Percentiles rank a stretch among this genome's conserved stretches.
Evolutionary conservation across 768 basidiomycete genomes (phyloP).

Genomic region (Pleurotus eryngii): DNA sequence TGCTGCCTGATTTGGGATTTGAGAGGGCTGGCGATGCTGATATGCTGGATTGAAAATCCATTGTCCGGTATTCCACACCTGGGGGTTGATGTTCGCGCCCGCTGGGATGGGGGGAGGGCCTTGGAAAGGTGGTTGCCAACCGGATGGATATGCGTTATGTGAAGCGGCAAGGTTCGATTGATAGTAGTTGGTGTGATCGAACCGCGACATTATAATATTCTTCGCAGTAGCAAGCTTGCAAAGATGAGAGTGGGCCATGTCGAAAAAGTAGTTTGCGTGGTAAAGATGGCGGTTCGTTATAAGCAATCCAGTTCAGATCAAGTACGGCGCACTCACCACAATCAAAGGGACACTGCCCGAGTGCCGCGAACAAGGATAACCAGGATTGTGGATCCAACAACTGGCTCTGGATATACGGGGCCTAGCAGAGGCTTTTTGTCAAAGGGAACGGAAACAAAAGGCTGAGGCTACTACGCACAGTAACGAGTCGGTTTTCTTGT

Average conservation of each 20-base stretch:
- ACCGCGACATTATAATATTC: background rate
- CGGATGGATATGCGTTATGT: conserved; percentile 5
- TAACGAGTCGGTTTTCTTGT: too few relatives aligned
- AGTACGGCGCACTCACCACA: background rate
- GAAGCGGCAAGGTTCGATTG: background rate
- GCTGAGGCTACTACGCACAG: too few relatives aligned
- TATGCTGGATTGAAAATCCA: conserved; percentile 51
- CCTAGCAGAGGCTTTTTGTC: background rate
- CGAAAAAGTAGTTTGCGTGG: background rate
- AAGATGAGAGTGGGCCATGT: conserved; percentile 1
- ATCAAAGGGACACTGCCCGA: background rate
- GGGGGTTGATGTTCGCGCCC: conserved; percentile 37
- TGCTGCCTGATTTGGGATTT: conserved; percentile 13
- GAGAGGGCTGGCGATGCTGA: conserved; percentile 23
- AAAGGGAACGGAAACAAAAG: background rate
- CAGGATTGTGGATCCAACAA: background rate
- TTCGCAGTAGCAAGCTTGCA: background rate
- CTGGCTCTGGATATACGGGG: background rate
- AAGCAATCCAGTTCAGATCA: background rate
- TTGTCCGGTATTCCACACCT: conserved; percentile 49
- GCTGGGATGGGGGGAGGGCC: conserved; percentile 57
- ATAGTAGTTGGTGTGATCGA: background rate
- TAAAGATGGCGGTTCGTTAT: background rate
- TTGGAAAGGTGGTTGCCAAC: conserved; percentile 27
- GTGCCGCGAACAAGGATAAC: background rate